A percentile compares a stretch with the other conserved stretches of the same genome.
phyloP scores from a whole-genome alignment of 1,139 yeast genomes.

The Hemisphaericaspora subhashii region DNA sequence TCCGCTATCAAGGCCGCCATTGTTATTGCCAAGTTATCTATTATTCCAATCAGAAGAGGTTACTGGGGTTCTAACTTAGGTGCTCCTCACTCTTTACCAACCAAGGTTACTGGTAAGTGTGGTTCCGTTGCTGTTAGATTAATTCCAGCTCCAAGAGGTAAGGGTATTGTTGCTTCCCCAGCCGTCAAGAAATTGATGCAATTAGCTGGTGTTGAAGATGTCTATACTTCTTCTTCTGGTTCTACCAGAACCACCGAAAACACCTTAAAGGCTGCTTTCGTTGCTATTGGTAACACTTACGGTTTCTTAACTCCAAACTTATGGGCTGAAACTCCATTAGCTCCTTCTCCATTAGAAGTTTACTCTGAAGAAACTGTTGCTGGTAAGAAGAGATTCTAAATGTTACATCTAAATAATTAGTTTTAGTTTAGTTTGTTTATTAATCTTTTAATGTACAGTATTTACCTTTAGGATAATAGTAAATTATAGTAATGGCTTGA shows the following conservation, averaged over 20 bases:
- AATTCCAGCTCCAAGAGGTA: conserved; percentile 99
- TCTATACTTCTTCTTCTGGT: conserved; percentile 98
- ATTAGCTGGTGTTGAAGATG: conserved; percentile 99
- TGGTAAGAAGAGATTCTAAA: conserved; percentile 71
- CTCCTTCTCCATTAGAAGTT: conserved; percentile 91
- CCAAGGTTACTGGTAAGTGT: conserved; percentile 99
- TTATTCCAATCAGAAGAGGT: conserved; percentile 99
- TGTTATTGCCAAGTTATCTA: conserved; percentile 97
- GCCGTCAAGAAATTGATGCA: conserved; percentile 98
- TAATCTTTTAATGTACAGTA: conserved; percentile 1
- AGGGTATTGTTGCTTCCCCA: conserved; percentile 99
- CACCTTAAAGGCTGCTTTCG: conserved; percentile 99
- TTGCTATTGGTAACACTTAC: conserved; percentile 99
- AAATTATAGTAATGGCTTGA: not conserved
- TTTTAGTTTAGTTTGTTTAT: conserved; percentile 5
- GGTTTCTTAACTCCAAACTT: conserved; percentile 99
- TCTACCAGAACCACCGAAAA: conserved; percentile 99
- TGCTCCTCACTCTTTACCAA: conserved; percentile 98
- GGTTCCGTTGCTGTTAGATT: conserved; percentile 98
- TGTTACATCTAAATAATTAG: conserved; percentile 10
- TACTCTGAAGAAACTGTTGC: conserved; percentile 83
- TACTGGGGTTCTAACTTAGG: conserved; percentile 99
- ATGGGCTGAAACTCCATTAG: conserved; percentile 86
- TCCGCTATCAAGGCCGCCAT: conserved; percentile 99
- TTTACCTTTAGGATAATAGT: not conserved